Conservation (phyloP, 306 rosid species). For the Dryas alaskensis region DNA sequence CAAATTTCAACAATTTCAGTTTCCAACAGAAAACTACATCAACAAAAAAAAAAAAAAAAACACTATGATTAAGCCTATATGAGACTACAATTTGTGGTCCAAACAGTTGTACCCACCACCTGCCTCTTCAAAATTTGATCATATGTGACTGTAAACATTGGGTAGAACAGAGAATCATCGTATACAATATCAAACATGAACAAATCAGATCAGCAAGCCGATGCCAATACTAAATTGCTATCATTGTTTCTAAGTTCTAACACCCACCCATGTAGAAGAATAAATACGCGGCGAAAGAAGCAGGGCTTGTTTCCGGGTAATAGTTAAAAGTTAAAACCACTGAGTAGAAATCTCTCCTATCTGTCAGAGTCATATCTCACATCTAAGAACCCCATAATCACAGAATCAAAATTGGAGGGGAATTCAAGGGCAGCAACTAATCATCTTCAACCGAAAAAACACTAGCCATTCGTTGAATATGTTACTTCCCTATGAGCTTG, state of each 20-base stretch:
- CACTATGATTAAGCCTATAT: background rate
- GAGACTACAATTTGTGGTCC: background rate
- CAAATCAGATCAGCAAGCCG: constrained; percentile 11
- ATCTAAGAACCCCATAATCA: background rate
- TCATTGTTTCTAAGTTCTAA: constrained; percentile 14
- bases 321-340: constrained; percentile 20
- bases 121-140: constrained; percentile 10
- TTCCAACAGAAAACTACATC: no score
- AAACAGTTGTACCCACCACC: background rate
- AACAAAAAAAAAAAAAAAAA: background rate
- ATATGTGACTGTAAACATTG: constrained; percentile 14
- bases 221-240: background rate
- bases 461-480: constrained; percentile 23
- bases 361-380: background rate
- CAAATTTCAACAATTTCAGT: no score
- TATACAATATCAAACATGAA: constrained; percentile 23
- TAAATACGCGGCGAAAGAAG: background rate
- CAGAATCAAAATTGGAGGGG: constrained; percentile 1
- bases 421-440: constrained; percentile 4
- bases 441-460: constrained; percentile 11
- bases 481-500: constrained; percentile 71
- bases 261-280: constrained; percentile 6
- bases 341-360: constrained; percentile 2
- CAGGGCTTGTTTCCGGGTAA: constrained; percentile 14
- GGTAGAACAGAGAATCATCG: constrained; percentile 17